Percentiles rank a stretch among this genome's conserved stretches.
Evolutionary conservation across 192 early-diverging fungal genomes (phyloP).

Genomic region (Pilobolus umbonatus): DNA sequence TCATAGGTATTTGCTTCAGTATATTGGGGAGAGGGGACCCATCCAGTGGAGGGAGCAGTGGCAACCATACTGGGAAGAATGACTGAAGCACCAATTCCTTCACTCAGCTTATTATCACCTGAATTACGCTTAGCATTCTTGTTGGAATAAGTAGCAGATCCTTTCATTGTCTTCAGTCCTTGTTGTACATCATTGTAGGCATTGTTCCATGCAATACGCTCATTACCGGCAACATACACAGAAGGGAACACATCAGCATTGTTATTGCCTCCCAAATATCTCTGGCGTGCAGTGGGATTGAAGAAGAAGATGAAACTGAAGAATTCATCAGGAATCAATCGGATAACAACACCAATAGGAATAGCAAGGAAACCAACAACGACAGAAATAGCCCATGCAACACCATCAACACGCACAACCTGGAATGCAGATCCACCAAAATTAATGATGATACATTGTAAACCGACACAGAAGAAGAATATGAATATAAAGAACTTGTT

Average conservation of each 20-base stretch:
- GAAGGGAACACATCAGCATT: not conserved
- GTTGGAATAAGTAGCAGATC: not conserved
- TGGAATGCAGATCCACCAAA: conserved; percentile 89
- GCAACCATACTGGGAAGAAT: conserved; percentile 37
- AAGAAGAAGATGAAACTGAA: conserved; percentile 34
- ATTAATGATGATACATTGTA: conserved; percentile 85
- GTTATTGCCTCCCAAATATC: conserved; percentile 19
- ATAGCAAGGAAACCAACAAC: conserved; percentile 73
- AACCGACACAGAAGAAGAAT: conserved; percentile 63
- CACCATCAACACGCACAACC: conserved; percentile 56
- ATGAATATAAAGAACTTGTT: conserved; percentile 84
- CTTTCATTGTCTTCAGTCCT: not conserved
- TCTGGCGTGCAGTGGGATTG: conserved; percentile 24
- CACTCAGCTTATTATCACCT: not conserved
- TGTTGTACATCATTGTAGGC: conserved; percentile 2
- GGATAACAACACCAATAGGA: conserved; percentile 79
- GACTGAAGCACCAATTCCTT: conserved; percentile 28
- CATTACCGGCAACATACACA: conserved; percentile 32
- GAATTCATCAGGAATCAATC: conserved; percentile 75
- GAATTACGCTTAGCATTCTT: not conserved
- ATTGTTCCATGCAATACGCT: conserved; percentile 39
- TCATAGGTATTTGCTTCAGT: conserved; percentile 2
- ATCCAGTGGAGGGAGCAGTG: conserved; percentile 38
- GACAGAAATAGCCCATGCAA: conserved; percentile 83
- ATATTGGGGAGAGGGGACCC: conserved; percentile 27